Conservation (phyloP, 371 early-diverging fungal genomes). For the Phascolomyces articulosus region DNA sequence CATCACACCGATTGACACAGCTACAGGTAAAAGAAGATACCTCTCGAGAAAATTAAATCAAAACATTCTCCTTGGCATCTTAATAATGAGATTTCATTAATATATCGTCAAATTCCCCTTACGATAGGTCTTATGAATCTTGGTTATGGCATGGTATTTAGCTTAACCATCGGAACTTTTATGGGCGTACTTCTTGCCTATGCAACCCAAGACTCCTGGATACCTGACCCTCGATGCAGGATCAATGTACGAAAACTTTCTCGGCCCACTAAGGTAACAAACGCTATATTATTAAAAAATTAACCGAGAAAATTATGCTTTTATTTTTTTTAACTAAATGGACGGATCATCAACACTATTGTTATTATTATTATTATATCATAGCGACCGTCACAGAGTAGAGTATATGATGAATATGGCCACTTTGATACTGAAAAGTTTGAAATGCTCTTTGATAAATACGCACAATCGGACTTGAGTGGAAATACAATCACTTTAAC, state of each 20-base stretch:
- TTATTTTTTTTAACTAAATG: too few species aligned
- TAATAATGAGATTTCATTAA: not conserved
- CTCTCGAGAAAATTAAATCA: too few species aligned
- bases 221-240: conserved; percentile 24
- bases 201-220: conserved; percentile 27
- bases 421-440: conserved; percentile 33
- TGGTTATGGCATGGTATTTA: conserved; percentile 22
- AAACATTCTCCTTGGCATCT: too few species aligned
- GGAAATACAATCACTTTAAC: conserved; percentile 33
- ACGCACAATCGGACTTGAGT: conserved; percentile 33
- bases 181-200: conserved; percentile 21
- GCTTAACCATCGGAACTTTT: conserved; percentile 24
- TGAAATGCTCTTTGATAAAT: conserved; percentile 30
- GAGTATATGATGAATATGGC: conserved; percentile 28
- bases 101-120: not conserved
- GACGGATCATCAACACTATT: too few species aligned
- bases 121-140: conserved; percentile 20
- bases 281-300: not conserved
- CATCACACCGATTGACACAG: conserved; percentile 21
- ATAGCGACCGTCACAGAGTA: not conserved
- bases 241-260: conserved; percentile 10
- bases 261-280: conserved; percentile 17
- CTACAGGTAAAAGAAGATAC: conserved; percentile 11
- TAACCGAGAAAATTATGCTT: too few species aligned
- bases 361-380: too few species aligned